Evolutionary conservation across 2,329 filamentous ascomycete species (phyloP).

Genomic region (Huntiella decipiens): DNA sequence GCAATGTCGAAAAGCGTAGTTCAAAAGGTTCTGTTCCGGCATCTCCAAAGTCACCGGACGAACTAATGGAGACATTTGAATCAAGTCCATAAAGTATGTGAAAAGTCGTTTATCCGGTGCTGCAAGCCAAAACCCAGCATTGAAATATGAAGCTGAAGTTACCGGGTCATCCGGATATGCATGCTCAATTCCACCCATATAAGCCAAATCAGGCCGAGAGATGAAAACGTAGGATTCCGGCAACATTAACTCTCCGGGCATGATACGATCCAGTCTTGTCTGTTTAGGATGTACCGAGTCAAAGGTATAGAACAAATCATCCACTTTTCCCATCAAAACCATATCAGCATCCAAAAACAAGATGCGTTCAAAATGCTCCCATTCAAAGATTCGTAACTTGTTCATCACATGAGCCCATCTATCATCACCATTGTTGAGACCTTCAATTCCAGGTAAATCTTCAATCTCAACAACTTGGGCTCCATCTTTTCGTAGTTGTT

Average conservation of each 20-base stretch:
- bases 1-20: constrained; percentile 22
- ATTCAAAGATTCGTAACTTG: constrained; percentile 23
- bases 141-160: constrained; percentile 17
- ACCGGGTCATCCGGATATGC: constrained; percentile 18
- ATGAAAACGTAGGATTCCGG: constrained; percentile 20
- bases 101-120: constrained; percentile 21
- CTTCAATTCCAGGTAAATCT: constrained; percentile 14
- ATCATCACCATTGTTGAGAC: constrained; percentile 20
- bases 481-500: constrained; percentile 20
- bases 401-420: constrained; percentile 25
- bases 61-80: constrained; percentile 16
- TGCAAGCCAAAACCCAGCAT: constrained; percentile 23
- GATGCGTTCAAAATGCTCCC: constrained; percentile 22
- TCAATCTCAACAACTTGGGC: constrained; percentile 21
- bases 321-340: constrained; percentile 19
- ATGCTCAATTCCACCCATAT: constrained; percentile 18
- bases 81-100: constrained; percentile 19
- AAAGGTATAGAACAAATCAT: constrained; percentile 21
- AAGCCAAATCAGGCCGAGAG: constrained; percentile 18
- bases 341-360: constrained; percentile 27
- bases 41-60: constrained; percentile 20
- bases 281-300: constrained; percentile 13
- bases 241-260: constrained; percentile 17
- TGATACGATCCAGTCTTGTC: constrained; percentile 11
- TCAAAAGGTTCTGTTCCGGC: constrained; percentile 25